Evolutionary conservation across 352 stramenopile genomes (phyloP).

Genomic region (Phytophthora lateralis): DNA sequence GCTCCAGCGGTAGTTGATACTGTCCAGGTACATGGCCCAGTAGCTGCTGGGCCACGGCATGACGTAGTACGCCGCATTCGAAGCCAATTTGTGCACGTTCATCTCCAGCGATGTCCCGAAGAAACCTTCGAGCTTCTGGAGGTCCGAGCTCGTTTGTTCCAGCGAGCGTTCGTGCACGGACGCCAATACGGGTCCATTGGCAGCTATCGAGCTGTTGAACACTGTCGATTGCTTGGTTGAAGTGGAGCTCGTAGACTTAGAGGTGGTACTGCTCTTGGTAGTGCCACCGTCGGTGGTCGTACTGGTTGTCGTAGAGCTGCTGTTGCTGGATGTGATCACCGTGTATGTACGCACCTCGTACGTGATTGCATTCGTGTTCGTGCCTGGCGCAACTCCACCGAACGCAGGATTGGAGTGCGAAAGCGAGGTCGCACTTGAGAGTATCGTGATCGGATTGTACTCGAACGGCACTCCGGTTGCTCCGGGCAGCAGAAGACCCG

Average conservation of each 20-base stretch:
- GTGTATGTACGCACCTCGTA: constrained; percentile 32
- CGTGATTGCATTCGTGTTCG: constrained; percentile 13
- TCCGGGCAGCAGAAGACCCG: constrained; percentile 15
- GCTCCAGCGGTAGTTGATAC: constrained; percentile 64
- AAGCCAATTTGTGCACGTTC: constrained; percentile 33
- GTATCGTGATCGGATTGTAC: constrained; percentile 42
- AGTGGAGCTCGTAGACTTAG: constrained; percentile 17
- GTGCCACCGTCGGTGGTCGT: constrained; percentile 15
- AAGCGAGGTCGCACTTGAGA: constrained; percentile 27
- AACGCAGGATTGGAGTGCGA: constrained; percentile 37
- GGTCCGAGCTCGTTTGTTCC: constrained; percentile 25
- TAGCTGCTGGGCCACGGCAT: constrained; percentile 65
- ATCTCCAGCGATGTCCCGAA: constrained; percentile 37
- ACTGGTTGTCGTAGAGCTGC: constrained; percentile 18
- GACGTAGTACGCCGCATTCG: constrained; percentile 24
- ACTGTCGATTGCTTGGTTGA: constrained; percentile 24
- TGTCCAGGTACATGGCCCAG: constrained; percentile 63
- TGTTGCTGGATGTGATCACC: constrained; percentile 21
- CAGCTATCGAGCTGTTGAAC: constrained; percentile 19
- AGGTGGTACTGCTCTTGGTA: constrained; percentile 12
- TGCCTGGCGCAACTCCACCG: constrained; percentile 23
- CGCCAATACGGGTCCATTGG: not conserved
- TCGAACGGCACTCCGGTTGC: constrained; percentile 29
- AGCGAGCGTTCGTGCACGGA: constrained; percentile 18
- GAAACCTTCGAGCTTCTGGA: constrained; percentile 44